Conservation (phyloP, 2,329 filamentous ascomycete species). For the Colletotrichum tropicale region DNA sequence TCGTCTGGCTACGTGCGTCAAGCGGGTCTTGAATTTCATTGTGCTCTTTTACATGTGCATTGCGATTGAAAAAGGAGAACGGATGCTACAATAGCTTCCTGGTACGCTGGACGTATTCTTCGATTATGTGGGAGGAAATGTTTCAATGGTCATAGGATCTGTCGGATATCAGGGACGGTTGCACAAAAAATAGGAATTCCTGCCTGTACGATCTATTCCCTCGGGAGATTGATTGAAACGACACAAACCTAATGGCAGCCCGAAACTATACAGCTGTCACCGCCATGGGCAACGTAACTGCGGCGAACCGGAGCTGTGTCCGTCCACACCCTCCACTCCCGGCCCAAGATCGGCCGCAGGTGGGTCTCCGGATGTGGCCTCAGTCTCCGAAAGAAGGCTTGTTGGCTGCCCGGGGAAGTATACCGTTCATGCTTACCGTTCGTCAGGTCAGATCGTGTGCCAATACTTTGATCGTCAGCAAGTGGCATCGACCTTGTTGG, state of each 20-base stretch:
- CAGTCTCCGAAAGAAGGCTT: not conserved
- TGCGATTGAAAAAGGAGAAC: not conserved
- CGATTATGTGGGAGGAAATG: rapidly evolving
- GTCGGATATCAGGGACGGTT: not conserved
- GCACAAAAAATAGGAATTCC: not conserved
- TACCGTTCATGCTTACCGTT: not conserved
- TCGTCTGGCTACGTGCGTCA: not conserved
- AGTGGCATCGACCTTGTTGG: not conserved
- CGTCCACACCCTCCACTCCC: not conserved
- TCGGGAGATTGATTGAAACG: not conserved
- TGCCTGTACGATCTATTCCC: not conserved
- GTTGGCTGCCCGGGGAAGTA: not conserved
- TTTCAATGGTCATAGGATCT: not conserved
- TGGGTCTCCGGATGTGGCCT: not conserved
- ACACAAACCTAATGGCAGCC: not conserved
- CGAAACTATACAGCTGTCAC: not conserved
- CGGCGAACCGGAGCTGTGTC: not conserved
- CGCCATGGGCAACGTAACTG: not conserved
- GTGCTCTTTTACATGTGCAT: not conserved
- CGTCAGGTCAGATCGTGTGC: not conserved
- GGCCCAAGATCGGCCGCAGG: not conserved
- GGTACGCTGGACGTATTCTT: rapidly evolving
- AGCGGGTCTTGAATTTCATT: not conserved
- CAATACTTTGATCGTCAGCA: not conserved
- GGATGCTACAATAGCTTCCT: not conserved